Base-by-base conservation (phyloP, 257 asterid species). In the Ilex asprella region DNA sequence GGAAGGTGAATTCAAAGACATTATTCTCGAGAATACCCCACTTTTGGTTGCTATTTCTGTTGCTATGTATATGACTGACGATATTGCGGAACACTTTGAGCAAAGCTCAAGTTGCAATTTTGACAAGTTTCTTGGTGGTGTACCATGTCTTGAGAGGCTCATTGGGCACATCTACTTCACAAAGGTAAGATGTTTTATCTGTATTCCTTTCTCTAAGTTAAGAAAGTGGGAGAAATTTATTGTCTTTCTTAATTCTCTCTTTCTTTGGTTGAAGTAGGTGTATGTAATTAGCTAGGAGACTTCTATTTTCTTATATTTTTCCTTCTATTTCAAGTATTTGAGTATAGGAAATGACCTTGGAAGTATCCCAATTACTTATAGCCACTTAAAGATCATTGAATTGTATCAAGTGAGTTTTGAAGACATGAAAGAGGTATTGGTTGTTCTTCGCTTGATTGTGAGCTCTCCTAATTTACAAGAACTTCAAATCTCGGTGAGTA, bases 1-100 rank as follows among this genome's bases (percentile, higher is more conserved):
- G 77, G 99, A 93, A 74, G 99, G 99, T 27, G 96, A 89, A 64
- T 89, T 89, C 68, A 87, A 82, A 83, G 93, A 89, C 57, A 70
- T 89, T 50, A 77, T 76, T 31, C 94, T 93, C 62, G 87, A 74
- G 67, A 77, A 80, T 72, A 82, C 97, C 16, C 97, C 95, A 0
- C 74, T 8, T 67, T 77, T 93, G 82, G 74, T 68, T 50, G 73
- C 69, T 49, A 69, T 81, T 67, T 83, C 85, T 29, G 81, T 89
- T 73, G 81, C 84, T 63, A 76, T 84, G 89, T 89, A 89, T 79
- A 84, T 87, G 91, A 85, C 79, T 49, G 97, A 89, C 58, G 95
- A 81, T 63, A 79, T 75, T 31, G 83, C 85, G 1, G 96, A 85
- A 63, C 91, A 84, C 78, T 80, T 83, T 21, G 96, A 81, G 53